Conservation (phyloP, 1,284 basidiomycete species). For the Moesziomyces sp. region DNA sequence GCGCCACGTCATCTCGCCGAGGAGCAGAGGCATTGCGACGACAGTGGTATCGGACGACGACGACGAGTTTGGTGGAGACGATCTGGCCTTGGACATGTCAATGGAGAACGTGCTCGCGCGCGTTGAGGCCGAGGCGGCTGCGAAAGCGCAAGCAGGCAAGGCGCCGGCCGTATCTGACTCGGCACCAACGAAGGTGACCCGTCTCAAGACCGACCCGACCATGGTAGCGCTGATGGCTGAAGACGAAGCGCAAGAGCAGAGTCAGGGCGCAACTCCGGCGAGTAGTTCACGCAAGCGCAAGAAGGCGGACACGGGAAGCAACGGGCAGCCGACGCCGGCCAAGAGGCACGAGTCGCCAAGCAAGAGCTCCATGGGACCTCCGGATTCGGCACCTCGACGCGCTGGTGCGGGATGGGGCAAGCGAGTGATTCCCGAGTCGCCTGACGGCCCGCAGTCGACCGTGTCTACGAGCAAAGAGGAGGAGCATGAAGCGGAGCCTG, state of each 20-base stretch:
- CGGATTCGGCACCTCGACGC: constrained; percentile 41
- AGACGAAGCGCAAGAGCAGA: not conserved
- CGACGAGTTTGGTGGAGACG: constrained; percentile 20
- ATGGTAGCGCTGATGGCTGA: constrained; percentile 14
- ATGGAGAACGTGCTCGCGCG: constrained; percentile 22
- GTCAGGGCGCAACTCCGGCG: not conserved
- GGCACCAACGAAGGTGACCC: not conserved
- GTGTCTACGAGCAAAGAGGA: not conserved
- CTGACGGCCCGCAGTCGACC: constrained; percentile 5
- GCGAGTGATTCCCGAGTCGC: constrained; percentile 21
- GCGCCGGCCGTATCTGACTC: not conserved
- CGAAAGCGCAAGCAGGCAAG: not conserved
- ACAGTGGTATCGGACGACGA: constrained; percentile 12
- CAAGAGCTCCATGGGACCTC: constrained; percentile 44
- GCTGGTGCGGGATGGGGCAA: constrained; percentile 14
- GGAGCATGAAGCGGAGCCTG: constrained; percentile 11
- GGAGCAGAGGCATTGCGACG: constrained; percentile 23
- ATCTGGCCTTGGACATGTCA: constrained; percentile 23
- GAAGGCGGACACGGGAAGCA: not conserved
- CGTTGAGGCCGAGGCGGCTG: constrained; percentile 22
- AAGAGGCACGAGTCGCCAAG: constrained; percentile 13
- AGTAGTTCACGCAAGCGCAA: not conserved
- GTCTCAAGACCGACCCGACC: constrained; percentile 10
- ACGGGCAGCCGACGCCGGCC: not conserved
- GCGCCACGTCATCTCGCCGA: constrained; percentile 8